phyloP scores from a whole-genome alignment of 176 grass and related monocot genomes.

The Aegilops longissima region DNA sequence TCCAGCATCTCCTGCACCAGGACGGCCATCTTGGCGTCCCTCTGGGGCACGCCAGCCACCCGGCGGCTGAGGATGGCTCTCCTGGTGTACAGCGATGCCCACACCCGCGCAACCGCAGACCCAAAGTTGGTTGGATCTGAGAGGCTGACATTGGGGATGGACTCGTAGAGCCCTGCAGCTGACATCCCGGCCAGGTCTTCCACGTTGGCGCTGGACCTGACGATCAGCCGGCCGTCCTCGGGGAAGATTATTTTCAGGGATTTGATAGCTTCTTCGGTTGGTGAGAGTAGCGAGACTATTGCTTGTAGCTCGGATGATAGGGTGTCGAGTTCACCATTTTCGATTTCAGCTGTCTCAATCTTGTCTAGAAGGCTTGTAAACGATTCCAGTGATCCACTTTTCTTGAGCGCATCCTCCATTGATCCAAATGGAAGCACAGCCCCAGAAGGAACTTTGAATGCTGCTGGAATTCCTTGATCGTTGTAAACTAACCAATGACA shows the following conservation, averaged over 20 bases:
- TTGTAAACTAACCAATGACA: conserved; percentile 58
- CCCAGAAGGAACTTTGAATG: conserved; percentile 71
- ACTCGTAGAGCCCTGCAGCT: conserved; percentile 91
- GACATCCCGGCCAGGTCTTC: conserved; percentile 99
- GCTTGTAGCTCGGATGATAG: conserved; percentile 68
- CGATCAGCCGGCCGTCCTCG: conserved; percentile 61
- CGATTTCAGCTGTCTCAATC: conserved; percentile 66
- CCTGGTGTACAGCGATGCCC: conserved; percentile 94
- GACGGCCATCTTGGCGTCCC: conserved; percentile 80
- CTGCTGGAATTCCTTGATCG: conserved; percentile 74
- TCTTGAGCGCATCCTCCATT: conserved; percentile 84
- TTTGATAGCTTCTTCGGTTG: conserved; percentile 52
- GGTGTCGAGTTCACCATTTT: conserved; percentile 77
- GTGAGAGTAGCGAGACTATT: conserved; percentile 57
- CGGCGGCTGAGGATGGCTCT: conserved; percentile 85
- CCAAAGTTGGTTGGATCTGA: conserved; percentile 50
- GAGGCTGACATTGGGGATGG: conserved; percentile 84
- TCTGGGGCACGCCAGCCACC: conserved; percentile 71
- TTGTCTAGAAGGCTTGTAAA: conserved; percentile 61
- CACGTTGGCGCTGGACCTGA: conserved; percentile 93
- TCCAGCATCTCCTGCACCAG: conserved; percentile 91
- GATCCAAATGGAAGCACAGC: conserved; percentile 95
- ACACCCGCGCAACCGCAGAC: conserved; percentile 62
- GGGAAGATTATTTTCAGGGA: conserved; percentile 54
- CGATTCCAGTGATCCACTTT: conserved; percentile 60